Conservation (phyloP, 208 protist species). For the Leishmania braziliensis region DNA sequence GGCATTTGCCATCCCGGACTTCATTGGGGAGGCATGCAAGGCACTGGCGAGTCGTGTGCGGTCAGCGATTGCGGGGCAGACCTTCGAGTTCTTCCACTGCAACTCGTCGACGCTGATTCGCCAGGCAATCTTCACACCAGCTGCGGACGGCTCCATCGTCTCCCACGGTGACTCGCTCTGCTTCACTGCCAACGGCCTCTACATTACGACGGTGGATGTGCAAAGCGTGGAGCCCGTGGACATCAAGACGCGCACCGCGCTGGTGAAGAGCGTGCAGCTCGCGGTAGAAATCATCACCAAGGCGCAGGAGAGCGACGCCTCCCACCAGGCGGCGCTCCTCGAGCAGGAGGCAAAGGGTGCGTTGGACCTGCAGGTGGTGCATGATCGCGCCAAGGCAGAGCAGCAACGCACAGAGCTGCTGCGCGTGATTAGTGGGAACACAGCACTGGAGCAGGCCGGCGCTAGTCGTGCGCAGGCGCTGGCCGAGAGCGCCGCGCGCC, state of each 20-base stretch:
- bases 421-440: slow-evolving; percentile 66
- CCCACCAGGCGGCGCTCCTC: slow-evolving; percentile 71
- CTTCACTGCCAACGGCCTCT: slow-evolving; percentile 90
- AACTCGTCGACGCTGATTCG: slow-evolving; percentile 94
- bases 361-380: slow-evolving; percentile 78
- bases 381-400: slow-evolving; percentile 64
- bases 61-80: slow-evolving; percentile 81
- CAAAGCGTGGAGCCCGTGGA: slow-evolving; percentile 94
- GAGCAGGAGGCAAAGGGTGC: slow-evolving; percentile 79
- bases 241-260: slow-evolving; percentile 76
- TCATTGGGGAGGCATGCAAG: slow-evolving; percentile 96
- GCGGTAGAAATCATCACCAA: slow-evolving; percentile 93
- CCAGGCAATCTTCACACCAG: slow-evolving; percentile 86
- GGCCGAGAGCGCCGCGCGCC: slow-evolving; percentile 69
- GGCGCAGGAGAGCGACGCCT: slow-evolving; percentile 86
- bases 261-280: slow-evolving; percentile 91
- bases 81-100: slow-evolving; percentile 97
- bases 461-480: slow-evolving; percentile 73
- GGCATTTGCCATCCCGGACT: slow-evolving; percentile 95
- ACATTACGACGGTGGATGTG: slow-evolving; percentile 95
- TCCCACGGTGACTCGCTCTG: slow-evolving; percentile 46
- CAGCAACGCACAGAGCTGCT: slow-evolving; percentile 64
- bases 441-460: slow-evolving; percentile 70
- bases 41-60: slow-evolving; percentile 94
- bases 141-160: slow-evolving; percentile 39